These are phyloP conservation scores for Paxillus ammoniavirescens DNA, from an alignment of 768 basidiomycete genomes.

Conservation along the genomic window DNA sequence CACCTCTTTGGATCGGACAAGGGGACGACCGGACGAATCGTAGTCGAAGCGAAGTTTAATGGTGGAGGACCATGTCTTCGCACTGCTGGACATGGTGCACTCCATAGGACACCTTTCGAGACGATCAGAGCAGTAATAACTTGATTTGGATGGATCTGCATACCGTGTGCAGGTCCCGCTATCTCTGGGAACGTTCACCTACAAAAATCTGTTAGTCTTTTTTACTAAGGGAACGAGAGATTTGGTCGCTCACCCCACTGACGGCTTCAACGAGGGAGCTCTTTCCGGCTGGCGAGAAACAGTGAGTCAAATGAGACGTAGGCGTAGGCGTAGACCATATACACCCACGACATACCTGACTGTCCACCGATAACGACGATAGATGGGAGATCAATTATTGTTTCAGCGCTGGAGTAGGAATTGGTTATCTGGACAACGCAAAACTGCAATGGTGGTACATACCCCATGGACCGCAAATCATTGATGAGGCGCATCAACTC, in stretches of 20 bases:
- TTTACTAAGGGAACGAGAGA: background rate
- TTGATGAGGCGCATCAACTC: constrained; percentile 40
- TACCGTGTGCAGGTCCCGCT: constrained; percentile 61
- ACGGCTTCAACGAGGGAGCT: constrained; percentile 61
- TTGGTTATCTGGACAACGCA: background rate
- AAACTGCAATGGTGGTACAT: constrained; percentile 2
- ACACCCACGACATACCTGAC: constrained; percentile 40
- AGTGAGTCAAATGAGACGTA: background rate
- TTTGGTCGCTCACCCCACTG: constrained; percentile 41
- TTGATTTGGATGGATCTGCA: background rate
- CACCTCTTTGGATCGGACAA: constrained; percentile 21
- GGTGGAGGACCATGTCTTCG: constrained; percentile 41
- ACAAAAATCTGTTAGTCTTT: background rate
- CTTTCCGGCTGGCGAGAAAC: constrained; percentile 45
- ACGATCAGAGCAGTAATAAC: background rate
- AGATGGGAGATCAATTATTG: constrained; percentile 44
- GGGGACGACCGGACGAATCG: constrained; percentile 25
- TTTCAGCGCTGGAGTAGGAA: constrained; percentile 33
- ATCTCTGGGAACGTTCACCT: constrained; percentile 63
- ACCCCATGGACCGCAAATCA: constrained; percentile 43
- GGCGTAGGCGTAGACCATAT: too few species aligned
- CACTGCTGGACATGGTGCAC: constrained; percentile 44
- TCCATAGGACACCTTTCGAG: constrained; percentile 50
- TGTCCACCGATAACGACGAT: constrained; percentile 58
- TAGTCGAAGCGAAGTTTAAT: constrained; percentile 41